Evolutionary conservation across 306 rosid species (phyloP).

Genomic region (Prunus armeniaca): DNA sequence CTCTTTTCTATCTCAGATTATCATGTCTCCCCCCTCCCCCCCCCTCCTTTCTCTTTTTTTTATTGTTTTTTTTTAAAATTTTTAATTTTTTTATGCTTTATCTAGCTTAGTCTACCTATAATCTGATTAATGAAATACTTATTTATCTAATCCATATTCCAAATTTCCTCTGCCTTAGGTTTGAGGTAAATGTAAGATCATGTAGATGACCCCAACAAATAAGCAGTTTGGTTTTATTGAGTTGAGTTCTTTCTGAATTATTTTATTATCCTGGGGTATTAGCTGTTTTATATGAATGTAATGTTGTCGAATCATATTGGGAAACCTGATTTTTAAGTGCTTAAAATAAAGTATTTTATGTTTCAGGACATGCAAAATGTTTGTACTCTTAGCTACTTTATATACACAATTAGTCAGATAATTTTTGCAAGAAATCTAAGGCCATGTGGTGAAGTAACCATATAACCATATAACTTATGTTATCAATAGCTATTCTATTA

Average conservation of each 20-base stretch:
- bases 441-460: neutral
- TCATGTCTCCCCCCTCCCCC: neutral
- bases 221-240: neutral
- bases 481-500: conserved; percentile 14
- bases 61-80: neutral
- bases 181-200: neutral
- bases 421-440: neutral
- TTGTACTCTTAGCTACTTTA: neutral
- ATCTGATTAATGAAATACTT: neutral
- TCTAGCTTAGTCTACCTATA: neutral
- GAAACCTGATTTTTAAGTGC: neutral
- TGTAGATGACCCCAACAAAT: neutral
- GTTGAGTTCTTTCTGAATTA: neutral
- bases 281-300: neutral
- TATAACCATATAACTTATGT: neutral
- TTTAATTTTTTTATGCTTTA: neutral
- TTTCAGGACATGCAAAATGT: neutral
- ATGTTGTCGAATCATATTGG: neutral
- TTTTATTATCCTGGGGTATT: neutral
- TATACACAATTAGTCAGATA: neutral
- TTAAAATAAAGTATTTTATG: neutral
- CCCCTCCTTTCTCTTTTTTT: too few species aligned
- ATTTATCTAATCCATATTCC: neutral
- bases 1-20: neutral
- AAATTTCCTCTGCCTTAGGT: neutral